Evolutionary conservation across 257 asterid species (phyloP), one percentile per base, ranked within the genome.

Genomic region (Echium plantagineum): DNA sequence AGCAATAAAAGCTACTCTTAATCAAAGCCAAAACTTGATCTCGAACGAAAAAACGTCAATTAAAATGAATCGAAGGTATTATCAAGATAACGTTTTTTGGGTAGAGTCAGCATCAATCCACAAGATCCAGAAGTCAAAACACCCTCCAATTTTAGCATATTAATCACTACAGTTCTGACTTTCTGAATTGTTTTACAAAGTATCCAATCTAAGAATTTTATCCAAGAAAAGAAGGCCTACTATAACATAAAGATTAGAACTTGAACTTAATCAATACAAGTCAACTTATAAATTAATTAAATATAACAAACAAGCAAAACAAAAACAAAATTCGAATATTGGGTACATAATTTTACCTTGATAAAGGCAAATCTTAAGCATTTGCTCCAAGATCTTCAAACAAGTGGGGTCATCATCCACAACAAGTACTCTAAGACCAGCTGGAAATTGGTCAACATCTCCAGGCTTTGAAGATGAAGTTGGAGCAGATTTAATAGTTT

Each of bases 371-470:
- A 75, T 81, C 64, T 72, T 70, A 15, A 84, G 93, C 66, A 84
- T 72, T 51, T 81, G 68, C 4, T 84, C 88, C 66, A 84, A 55
- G 56, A 81, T 42, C 80, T 67, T 81, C 69, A 84, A 62, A 65
- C 93, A 84, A 65, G 66, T 71, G 38, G 77, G 93, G 76, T 83
- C 72, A 62, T 83, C 91, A 63, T 83, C 91, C 60, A 83, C 91
- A 18, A 85, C 88, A 69, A 83, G 85, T 64, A 83, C 87, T 22
- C 88, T 81, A 58, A 84, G 60, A 12, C 88, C 93, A 19, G 66
- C 72, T 12, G 90, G 90, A 48, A 83, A 83, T 57, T 71, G 64
- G 55, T 78, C 86, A 5, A 28, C 60, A 56, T 56, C 60, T 5
- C 60, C 38, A 15, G 19, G 38, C 60, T 13, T 56, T 18, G 19